Conservation (phyloP, 805 yeast genomes). For the Suhomyces faveliae region DNA sequence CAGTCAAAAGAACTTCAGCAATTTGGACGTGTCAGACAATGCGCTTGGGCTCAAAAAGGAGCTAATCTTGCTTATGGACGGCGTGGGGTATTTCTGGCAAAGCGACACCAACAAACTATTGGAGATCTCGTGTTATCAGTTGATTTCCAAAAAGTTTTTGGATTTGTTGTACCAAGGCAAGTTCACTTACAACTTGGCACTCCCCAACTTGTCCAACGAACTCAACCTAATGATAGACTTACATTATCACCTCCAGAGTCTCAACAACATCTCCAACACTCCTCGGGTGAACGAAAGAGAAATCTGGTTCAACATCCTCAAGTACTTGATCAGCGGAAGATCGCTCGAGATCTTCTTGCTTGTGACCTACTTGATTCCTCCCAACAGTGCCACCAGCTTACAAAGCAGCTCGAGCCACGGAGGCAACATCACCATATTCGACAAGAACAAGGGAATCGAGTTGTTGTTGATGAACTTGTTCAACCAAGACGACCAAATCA, state of each 20-base stretch:
- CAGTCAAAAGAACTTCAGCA: conserved; percentile 37
- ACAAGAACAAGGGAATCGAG: conserved; percentile 46
- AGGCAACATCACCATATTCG: conserved; percentile 40
- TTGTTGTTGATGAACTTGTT: conserved; percentile 40
- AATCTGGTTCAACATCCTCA: conserved; percentile 43
- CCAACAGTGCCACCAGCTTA: conserved; percentile 37
- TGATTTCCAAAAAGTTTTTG: conserved; percentile 36
- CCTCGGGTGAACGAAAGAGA: conserved; percentile 28
- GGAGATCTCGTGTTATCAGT: conserved; percentile 43
- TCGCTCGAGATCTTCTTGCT: conserved; percentile 40
- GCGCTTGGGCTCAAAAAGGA: conserved; percentile 10
- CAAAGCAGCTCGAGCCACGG: conserved; percentile 39
- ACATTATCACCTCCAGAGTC: conserved; percentile 41
- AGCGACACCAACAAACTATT: conserved; percentile 40
- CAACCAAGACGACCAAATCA: conserved; percentile 40
- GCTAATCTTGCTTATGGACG: conserved; percentile 34
- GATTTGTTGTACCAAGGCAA: conserved; percentile 29
- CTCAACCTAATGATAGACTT: conserved; percentile 42
- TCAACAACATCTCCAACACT: conserved; percentile 20
- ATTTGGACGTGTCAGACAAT: conserved; percentile 13
- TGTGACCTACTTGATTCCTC: conserved; percentile 42
- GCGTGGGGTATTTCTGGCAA: conserved; percentile 44
- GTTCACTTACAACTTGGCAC: conserved; percentile 31
- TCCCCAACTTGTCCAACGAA: conserved; percentile 40
- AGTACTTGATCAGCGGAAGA: conserved; percentile 41